Evolutionary conservation across 352 stramenopile genomes (phyloP).

Genomic region (Pseudoperonospora humuli): DNA sequence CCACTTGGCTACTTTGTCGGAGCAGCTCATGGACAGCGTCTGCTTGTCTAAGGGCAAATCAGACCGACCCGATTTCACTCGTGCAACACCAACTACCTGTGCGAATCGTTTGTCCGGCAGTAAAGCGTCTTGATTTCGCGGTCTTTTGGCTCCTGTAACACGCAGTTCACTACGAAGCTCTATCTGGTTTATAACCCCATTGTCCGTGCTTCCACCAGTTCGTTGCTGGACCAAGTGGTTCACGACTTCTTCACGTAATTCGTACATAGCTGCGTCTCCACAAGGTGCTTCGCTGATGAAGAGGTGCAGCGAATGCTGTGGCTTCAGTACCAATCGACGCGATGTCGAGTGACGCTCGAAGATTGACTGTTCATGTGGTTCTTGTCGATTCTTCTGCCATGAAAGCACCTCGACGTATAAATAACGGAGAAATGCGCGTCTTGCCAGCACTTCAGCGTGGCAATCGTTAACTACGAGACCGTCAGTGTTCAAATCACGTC

Average conservation of each 20-base stretch:
- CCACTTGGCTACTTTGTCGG: conserved; percentile 90
- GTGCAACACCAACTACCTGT: conserved; percentile 67
- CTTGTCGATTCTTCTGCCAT: conserved; percentile 18
- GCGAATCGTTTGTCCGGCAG: conserved; percentile 41
- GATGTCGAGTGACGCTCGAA: conserved; percentile 33
- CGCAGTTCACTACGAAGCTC: conserved; percentile 35
- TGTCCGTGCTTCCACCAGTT: background rate
- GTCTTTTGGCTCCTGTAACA: conserved; percentile 56
- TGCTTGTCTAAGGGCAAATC: conserved; percentile 82
- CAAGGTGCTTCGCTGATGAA: conserved; percentile 91
- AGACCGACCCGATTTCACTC: conserved; percentile 89
- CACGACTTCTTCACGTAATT: conserved; percentile 63
- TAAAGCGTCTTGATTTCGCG: background rate
- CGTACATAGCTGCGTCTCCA: conserved; percentile 91
- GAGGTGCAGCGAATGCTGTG: conserved; percentile 74
- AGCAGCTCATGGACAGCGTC: conserved; percentile 90
- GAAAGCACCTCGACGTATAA: conserved; percentile 74
- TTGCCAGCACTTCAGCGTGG: conserved; percentile 89
- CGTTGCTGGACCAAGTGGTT: conserved; percentile 47
- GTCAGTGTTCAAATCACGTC: conserved; percentile 48
- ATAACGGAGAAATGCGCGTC: conserved; percentile 77
- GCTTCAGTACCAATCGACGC: conserved; percentile 39
- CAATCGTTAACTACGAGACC: conserved; percentile 88
- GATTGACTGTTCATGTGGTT: conserved; percentile 28
- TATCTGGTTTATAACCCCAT: conserved; percentile 3